Evolutionary conservation across 1,139 yeast species (phyloP), one percentile per base, ranked within the genome.

Genomic region (Ogataea hybrid): DNA sequence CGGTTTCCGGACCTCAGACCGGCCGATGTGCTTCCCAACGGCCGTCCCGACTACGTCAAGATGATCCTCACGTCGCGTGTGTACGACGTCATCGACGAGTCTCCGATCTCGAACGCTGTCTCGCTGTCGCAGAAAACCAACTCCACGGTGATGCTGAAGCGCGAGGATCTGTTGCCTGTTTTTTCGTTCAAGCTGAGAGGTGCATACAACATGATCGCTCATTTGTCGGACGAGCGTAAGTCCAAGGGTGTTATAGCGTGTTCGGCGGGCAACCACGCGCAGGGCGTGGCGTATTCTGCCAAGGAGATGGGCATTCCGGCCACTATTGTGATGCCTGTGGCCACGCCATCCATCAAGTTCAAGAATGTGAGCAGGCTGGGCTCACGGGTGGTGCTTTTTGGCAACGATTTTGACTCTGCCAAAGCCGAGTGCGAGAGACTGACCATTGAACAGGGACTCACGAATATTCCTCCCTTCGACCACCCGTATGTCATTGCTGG

Each of bases 401-500:
- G 99, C 42, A 94, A 88, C 37, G 97, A 89, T 58, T 92, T 92
- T 58, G 98, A 92, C 61, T 73, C 87, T 14, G 96, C 98, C 15
- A 92, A 92, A 63, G 77, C 72, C 18, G 97, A 92, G 63, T 92
- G 98, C 65, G 75, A 75, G 2, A 70, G 95, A 44, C 67, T 92
- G 45, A 69, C 84, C 28, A 66, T 69, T 21, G 77, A 81, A 55
- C 77, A 88, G 48, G 90, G 88, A 18, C 71, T 87, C 55, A 83
- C 94, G 10, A 84, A 89, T 56, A 86, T 92, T 35, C 98, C 98
- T 10, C 99, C 99, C 1, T 92, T 92, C 61, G 95, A 92, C 61
- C 97, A 92, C 61, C 99, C 99, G 2, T 88, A 84, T 56, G 97
- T 94, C 51, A 88, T 92, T 65, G 98, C 99, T n/a, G 99, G 99